These are phyloP conservation scores for Lactarius indigo DNA, from an alignment of 768 basidiomycete species.

Conservation along the genomic window DNA sequence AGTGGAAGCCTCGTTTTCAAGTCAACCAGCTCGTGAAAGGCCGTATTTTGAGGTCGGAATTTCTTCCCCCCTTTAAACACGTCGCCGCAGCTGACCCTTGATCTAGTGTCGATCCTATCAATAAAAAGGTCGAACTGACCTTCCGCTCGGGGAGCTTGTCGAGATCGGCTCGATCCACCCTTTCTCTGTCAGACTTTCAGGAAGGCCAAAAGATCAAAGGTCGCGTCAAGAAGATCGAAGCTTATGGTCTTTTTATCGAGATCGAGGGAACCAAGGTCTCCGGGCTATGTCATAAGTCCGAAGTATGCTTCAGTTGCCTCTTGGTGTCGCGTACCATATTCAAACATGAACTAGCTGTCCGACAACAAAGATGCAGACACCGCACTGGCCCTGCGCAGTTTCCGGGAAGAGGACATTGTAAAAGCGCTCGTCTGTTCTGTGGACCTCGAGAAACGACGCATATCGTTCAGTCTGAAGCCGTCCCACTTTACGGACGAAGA, in stretches of 20 bases:
- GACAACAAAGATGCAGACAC: slow-evolving; percentile 85
- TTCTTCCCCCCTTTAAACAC: neutral
- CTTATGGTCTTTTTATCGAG: slow-evolving; percentile 90
- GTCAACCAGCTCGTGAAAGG: slow-evolving; percentile 84
- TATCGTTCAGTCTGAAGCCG: slow-evolving; percentile 81
- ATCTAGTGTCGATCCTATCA: slow-evolving; percentile 61
- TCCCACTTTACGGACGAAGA: slow-evolving; percentile 78
- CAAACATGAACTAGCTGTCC: slow-evolving; percentile 57
- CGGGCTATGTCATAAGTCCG: slow-evolving; percentile 92
- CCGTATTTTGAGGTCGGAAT: slow-evolving; percentile 67
- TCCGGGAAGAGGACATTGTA: slow-evolving; percentile 84
- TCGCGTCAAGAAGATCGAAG: slow-evolving; percentile 74
- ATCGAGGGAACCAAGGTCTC: slow-evolving; percentile 81
- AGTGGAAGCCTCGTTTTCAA: slow-evolving; percentile 84
- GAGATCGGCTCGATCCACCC: slow-evolving; percentile 35
- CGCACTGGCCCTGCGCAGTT: slow-evolving; percentile 68
- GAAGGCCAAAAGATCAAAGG: slow-evolving; percentile 82
- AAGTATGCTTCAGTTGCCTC: slow-evolving; percentile 47
- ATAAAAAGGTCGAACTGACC: slow-evolving; percentile 86
- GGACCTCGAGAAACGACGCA: slow-evolving; percentile 73
- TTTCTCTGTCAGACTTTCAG: slow-evolving; percentile 54
- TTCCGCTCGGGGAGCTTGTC: slow-evolving; percentile 66
- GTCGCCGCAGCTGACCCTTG: neutral
- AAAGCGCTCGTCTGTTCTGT: slow-evolving; percentile 72
- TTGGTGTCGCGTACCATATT: neutral